Conservation (phyloP, 179 eudicot genomes). For the Amaranthus tricolor region DNA sequence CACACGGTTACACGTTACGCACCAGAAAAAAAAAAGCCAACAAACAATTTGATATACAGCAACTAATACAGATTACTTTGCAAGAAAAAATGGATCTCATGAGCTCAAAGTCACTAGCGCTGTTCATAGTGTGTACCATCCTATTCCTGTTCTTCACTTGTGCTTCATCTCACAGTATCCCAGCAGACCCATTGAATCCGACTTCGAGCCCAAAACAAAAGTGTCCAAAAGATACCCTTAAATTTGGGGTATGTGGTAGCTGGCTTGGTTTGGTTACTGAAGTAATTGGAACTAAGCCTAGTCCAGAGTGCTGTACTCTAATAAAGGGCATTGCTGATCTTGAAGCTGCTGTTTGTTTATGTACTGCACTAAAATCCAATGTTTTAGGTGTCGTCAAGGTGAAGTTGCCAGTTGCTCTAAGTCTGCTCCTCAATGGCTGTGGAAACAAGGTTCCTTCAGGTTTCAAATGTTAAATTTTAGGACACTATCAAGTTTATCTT, state of each 20-base stretch:
- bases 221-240: conserved; percentile 76
- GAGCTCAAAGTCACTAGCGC: conserved; percentile 18
- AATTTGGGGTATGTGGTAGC: conserved; percentile 82
- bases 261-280: conserved; percentile 83
- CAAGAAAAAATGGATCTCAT: conserved; percentile 13
- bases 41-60: not conserved
- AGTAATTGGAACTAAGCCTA: conserved; percentile 71
- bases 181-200: conserved; percentile 29
- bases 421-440: conserved; percentile 57
- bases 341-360: conserved; percentile 80
- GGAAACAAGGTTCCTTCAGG: conserved; percentile 79
- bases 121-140: conserved; percentile 33
- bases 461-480: conserved; percentile 34
- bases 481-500: not conserved
- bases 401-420: conserved; percentile 46
- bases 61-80: not conserved
- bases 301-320: conserved; percentile 58
- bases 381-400: conserved; percentile 53
- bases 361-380: conserved; percentile 79
- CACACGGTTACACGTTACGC: not conserved
- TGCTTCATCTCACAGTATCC: conserved; percentile 37
- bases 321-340: conserved; percentile 65
- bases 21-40: not conserved
- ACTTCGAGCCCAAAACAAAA: conserved; percentile 25
- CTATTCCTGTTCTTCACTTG: conserved; percentile 34